Evolutionary conservation across 148 eudicot genomes (phyloP).

Genomic region (Cornus controversa): DNA sequence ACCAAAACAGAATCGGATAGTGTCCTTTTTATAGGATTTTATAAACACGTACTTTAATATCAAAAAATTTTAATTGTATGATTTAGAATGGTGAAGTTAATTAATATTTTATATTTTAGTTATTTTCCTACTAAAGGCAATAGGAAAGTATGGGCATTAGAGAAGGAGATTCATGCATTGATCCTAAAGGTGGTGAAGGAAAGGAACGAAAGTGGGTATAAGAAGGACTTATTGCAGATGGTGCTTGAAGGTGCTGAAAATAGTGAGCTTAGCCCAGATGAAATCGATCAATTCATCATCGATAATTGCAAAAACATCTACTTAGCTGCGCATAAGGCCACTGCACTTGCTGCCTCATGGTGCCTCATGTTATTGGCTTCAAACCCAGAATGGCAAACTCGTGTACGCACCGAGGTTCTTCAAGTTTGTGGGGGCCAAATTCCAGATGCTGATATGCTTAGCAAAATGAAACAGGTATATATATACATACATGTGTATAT

Average conservation of each 20-base stretch:
- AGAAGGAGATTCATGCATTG: conserved; percentile 10
- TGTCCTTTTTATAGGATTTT: too few relatives aligned
- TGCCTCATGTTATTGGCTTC: conserved; percentile 17
- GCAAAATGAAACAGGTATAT: not conserved
- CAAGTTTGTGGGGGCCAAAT: conserved; percentile 9
- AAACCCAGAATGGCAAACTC: conserved; percentile 16
- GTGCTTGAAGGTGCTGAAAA: conserved; percentile 15
- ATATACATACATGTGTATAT: too few relatives aligned
- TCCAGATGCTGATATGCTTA: conserved; percentile 20
- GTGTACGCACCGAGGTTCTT: conserved; percentile 15
- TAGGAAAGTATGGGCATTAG: conserved; percentile 12
- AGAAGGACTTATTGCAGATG: conserved; percentile 11
- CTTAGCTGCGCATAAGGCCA: conserved; percentile 18
- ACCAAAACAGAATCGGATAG: too few relatives aligned
- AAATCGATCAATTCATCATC: conserved; percentile 7
- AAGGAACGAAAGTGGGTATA: conserved; percentile 6
- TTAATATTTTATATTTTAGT: not conserved
- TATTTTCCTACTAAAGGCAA: too few relatives aligned
- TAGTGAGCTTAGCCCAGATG: not conserved
- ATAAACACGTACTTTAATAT: not conserved
- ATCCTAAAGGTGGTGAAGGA: conserved; percentile 9
- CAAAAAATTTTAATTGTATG: not conserved
- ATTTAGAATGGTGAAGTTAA: not conserved
- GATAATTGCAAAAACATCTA: conserved; percentile 23
- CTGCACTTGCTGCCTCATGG: conserved; percentile 10